Percentiles rank a stretch among this genome's conserved stretches.
phyloP scores from a whole-genome alignment of 257 asterid genomes.

The Solanum pennellii region DNA sequence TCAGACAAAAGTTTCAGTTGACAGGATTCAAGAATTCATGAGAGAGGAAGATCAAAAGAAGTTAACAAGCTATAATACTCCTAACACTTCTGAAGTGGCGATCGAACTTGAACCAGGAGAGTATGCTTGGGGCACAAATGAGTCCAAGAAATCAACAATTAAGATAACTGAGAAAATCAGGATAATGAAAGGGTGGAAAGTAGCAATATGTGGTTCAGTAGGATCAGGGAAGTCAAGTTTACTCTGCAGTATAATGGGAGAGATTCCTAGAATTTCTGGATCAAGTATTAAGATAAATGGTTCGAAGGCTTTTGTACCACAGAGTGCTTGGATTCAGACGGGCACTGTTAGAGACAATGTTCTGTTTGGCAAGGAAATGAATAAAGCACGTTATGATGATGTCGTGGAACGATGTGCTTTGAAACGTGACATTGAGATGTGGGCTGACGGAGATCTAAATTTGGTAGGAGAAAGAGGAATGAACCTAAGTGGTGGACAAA shows the following conservation, averaged over 20 bases:
- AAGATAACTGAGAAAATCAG: constrained; percentile 30
- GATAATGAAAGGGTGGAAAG: constrained; percentile 53
- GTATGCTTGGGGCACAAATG: constrained; percentile 49
- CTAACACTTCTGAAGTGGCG: constrained; percentile 24
- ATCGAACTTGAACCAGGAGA: constrained; percentile 63
- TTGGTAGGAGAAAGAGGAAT: constrained; percentile 69
- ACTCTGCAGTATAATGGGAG: constrained; percentile 57
- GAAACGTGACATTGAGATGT: constrained; percentile 51
- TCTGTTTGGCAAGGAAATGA: constrained; percentile 70
- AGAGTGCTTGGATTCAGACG: constrained; percentile 86
- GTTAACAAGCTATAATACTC: constrained; percentile 6
- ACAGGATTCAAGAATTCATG: constrained; percentile 45
- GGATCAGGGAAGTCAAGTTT: constrained; percentile 86
- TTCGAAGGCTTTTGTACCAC: constrained; percentile 75
- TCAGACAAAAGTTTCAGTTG: constrained; percentile 71
- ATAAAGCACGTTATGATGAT: constrained; percentile 31
- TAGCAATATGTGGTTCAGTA: constrained; percentile 74
- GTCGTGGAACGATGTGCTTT: constrained; percentile 70
- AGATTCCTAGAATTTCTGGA: constrained; percentile 61
- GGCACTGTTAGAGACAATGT: constrained; percentile 70
- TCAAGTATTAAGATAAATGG: constrained; percentile 42
- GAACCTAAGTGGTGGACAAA: constrained; percentile 77
- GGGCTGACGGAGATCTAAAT: constrained; percentile 58
- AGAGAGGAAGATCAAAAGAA: constrained; percentile 46
- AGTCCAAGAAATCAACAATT: constrained; percentile 31